Base-by-base conservation (phyloP, 257 asterid genomes). In the Nicotiana attenuata region DNA sequence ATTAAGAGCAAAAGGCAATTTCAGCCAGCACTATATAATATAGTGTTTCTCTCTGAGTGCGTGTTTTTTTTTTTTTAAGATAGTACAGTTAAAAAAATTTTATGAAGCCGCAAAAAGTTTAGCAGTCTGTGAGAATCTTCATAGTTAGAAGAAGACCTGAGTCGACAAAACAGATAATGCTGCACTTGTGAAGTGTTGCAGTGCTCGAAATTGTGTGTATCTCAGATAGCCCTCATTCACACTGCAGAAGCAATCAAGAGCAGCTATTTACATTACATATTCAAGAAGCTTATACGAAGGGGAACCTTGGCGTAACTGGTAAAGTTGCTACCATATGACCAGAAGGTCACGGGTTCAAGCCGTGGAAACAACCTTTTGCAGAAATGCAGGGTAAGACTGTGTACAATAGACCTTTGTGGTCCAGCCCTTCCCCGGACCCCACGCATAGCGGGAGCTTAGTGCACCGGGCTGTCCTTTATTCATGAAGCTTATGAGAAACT, bases 181-280 rank as follows among this genome's bases (percentile, higher is more conserved):
- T 52, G 99, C 99, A 85, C 99, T 96, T 77, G 97, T 81, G 87
- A 96, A 91, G 91, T 96, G 99, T 84, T 96, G 99, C 80, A 96
- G 86, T 53, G 99, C 98, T 33, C 98, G 95, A 76, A 94, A 96
- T 79, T 94, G 95, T 52, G 99, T 94, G 92, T 96, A 96, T 89
- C 94, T 88, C 68, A 94, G 97, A 88, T 92, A 96, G 53, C 99
- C 99, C 88, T 96, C 98, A 76, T 87, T 94, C 83, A 96, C 98
- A 86, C 99, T 96, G 97, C 82, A 89, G 77, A 84, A 61, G 33
- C n/a, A 82, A 81, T 73, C 22, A 50, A 80, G 33, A 52, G 28
- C 9, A 65, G 80, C 10, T 35, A n/a, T 56, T n/a, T 38, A 19
- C 26, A 56, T 65, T 47, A 80, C 55, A 68, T n/a, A n/a, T 64